Evolutionary conservation across 2,329 filamentous ascomycete genomes (phyloP), one percentile per base, ranked within the genome.

Genomic region (Plectosphaerella sp.): DNA sequence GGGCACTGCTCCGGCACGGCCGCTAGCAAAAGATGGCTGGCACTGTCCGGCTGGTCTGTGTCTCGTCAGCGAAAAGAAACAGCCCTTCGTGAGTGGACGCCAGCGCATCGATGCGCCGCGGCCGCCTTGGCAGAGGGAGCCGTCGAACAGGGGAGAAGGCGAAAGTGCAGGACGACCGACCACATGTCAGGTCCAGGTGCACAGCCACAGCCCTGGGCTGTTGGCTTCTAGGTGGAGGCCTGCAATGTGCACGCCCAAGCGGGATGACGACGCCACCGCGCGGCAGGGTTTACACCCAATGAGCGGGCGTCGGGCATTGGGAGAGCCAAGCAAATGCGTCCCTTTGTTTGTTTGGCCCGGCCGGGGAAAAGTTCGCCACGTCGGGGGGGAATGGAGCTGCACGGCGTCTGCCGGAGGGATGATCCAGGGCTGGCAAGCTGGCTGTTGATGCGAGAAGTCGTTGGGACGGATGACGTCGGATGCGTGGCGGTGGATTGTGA

Each of bases 391-490:
- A 28, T 28, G 25, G 25, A 28, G 25, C 25, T 33, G 28, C 22
- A 22, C 22, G 22, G 5, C 3, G 22, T 22, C 8, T 33, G 28
- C 28, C 28, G 28, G 28, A 33, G 28, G 28, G 28, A 33, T 33
- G 53, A 56, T 46, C 45, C 48, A 52, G 51, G 36, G 33, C n/a
- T 37, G 46, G 24, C 35, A 39, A 49, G 41, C 45, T 25, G 11
- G 8, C 28, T 9, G 8, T 33, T 33, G 28, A 33, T 33, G 28
- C 28, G 22, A 39, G 43, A 20, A 28, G 33, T 39, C 37, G 16
- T 14, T 54, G 45, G 54, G 52, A 50, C 52, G 54, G 54, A 56
- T 56, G 54, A 55, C 54, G 52, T 56, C 54, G 49, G 45, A 33
- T 18, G 45, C 39, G 46, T 10, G 28, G 28, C 28, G 28, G 28